A percentile compares a stretch with the other conserved stretches of the same genome.
Evolutionary conservation across 441 rosid species (phyloP).

Genomic region (Pelargonium fulgidum): DNA sequence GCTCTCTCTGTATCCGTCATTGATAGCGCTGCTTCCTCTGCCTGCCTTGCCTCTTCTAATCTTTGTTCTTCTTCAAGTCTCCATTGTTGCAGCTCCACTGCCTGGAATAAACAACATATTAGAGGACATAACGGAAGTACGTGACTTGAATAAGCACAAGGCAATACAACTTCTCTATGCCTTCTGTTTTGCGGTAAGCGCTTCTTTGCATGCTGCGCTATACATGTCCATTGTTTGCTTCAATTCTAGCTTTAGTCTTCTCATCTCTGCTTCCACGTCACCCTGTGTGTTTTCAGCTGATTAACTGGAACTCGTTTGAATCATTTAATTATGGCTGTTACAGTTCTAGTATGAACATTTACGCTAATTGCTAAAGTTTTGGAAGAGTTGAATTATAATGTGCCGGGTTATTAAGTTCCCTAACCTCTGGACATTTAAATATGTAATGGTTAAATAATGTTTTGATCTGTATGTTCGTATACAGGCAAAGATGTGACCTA

Average conservation of each 20-base stretch:
- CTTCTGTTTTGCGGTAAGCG: conserved; percentile 71
- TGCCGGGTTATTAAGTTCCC: no score
- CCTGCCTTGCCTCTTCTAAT: not conserved
- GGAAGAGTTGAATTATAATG: no score
- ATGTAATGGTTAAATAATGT: no score
- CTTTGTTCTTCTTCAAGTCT: conserved; percentile 18
- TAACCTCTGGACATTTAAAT: no score
- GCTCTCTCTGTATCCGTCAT: not conserved
- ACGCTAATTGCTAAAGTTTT: not conserved
- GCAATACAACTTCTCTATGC: conserved; percentile 23
- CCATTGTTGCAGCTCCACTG: conserved; percentile 48
- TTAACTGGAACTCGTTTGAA: conserved; percentile 14
- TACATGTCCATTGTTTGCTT: conserved; percentile 90
- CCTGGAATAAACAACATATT: conserved; percentile 27
- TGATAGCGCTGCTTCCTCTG: not conserved
- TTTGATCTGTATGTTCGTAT: no score
- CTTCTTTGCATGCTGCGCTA: conserved; percentile 83
- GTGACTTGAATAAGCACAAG: not conserved
- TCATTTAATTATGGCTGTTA: not conserved
- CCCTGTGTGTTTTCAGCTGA: conserved; percentile 37
- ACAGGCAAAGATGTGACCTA: not conserved
- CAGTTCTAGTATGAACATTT: not conserved
- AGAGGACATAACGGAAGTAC: not conserved
- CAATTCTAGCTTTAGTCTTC: conserved; percentile 71
- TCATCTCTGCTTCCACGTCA: conserved; percentile 82